Percentiles rank a stretch among this genome's conserved stretches.
Evolutionary conservation across 805 yeast genomes (phyloP).

Genomic region (Pichia nakasei): DNA sequence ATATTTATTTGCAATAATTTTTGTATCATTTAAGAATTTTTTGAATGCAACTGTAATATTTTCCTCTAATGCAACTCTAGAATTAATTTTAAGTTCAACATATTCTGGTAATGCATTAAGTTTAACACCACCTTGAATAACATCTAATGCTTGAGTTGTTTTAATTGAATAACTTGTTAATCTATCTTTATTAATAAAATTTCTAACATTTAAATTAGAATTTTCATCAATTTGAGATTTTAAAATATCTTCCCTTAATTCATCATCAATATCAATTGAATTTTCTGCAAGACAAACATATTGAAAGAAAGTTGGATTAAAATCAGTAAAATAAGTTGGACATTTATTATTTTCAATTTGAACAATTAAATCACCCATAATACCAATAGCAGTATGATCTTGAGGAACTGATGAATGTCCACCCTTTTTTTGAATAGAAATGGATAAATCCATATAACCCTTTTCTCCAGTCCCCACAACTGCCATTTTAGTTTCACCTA

Average conservation of each 20-base stretch:
- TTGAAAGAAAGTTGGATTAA: conserved; percentile 36
- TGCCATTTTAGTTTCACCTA: conserved; percentile 32
- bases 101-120: conserved; percentile 43
- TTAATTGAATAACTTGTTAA: conserved; percentile 30
- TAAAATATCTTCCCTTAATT: conserved; percentile 30
- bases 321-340: conserved; percentile 30
- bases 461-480: conserved; percentile 41
- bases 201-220: conserved; percentile 32
- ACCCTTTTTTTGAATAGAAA: conserved; percentile 37
- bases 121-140: conserved; percentile 41
- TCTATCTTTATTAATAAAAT: conserved; percentile 24
- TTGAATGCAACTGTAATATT: conserved; percentile 26
- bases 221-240: conserved; percentile 27
- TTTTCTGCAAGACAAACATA: conserved; percentile 41
- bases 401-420: conserved; percentile 47
- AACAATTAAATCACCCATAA: conserved; percentile 33
- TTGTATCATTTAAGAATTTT: conserved; percentile 27
- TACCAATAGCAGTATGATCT: conserved; percentile 39
- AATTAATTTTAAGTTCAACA: conserved; percentile 35
- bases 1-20: conserved; percentile 28
- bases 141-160: conserved; percentile 42
- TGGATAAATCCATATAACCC: conserved; percentile 35
- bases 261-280: conserved; percentile 27
- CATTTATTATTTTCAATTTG: conserved; percentile 32
- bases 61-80: conserved; percentile 39